Conservation (phyloP, 371 early-diverging fungal genomes). For the Nematocida sp. region DNA sequence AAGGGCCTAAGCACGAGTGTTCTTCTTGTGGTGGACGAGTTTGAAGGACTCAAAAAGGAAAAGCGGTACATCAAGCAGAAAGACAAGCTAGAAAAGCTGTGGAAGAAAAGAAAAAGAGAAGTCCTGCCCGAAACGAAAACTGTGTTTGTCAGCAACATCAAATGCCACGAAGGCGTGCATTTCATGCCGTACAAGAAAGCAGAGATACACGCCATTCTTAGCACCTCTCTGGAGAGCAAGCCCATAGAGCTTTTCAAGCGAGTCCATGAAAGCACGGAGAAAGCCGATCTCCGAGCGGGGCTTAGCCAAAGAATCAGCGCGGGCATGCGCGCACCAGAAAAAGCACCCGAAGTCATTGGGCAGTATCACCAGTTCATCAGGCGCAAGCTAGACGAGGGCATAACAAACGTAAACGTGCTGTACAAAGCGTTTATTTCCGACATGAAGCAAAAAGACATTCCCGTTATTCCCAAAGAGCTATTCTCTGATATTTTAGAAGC, state of each 20-base stretch:
- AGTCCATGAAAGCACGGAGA: constrained; percentile 9
- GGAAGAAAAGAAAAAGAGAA: neutral
- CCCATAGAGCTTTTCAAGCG: neutral
- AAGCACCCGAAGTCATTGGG: neutral
- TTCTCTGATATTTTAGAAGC: constrained; percentile 21
- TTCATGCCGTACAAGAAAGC: constrained; percentile 44
- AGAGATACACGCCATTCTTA: constrained; percentile 10
- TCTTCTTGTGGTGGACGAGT: constrained; percentile 34
- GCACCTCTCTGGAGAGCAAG: neutral
- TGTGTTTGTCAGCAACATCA: constrained; percentile 32
- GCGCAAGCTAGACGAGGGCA: neutral
- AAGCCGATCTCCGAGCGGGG: constrained; percentile 17
- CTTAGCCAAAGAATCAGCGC: neutral
- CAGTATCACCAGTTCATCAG: constrained; percentile 39
- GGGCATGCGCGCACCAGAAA: neutral
- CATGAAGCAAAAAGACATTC: constrained; percentile 22
- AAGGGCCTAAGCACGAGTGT: neutral
- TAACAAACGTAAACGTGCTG: constrained; percentile 7
- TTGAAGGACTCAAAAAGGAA: constrained; percentile 26
- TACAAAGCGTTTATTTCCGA: constrained; percentile 21
- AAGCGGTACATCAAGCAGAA: constrained; percentile 29
- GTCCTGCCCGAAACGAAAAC: constrained; percentile 2
- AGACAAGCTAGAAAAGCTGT: neutral
- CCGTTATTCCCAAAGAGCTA: constrained; percentile 35
- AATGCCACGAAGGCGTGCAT: constrained; percentile 25